Conservation (phyloP, 495 filamentous ascomycete genomes). For the Penicillium herquei region DNA sequence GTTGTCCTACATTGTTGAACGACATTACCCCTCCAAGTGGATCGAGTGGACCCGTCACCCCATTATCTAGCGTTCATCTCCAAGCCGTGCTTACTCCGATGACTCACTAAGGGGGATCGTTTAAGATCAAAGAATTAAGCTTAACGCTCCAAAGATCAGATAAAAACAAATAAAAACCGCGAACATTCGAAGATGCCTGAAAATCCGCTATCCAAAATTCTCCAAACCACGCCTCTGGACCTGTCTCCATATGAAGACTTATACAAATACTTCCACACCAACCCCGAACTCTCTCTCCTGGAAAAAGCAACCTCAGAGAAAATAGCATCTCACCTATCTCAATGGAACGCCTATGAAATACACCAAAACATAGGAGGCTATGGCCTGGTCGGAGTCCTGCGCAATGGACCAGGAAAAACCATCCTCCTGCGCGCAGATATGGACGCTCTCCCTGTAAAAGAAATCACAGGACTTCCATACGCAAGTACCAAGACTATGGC, state of each 20-base stretch:
- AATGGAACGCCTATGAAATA: conserved; percentile 34
- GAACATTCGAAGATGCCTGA: conserved; percentile 16
- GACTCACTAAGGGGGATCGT: no score
- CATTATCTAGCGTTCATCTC: no score
- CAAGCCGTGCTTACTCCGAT: no score
- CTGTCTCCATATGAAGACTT: conserved; percentile 48
- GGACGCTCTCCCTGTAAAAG: conserved; percentile 52
- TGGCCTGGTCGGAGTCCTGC: conserved; percentile 44
- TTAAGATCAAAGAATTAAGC: neutral
- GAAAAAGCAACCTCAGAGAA: conserved; percentile 47
- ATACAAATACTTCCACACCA: conserved; percentile 54
- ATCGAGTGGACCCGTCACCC: no score
- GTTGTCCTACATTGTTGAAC: no score
- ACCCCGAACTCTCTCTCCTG: conserved; percentile 57
- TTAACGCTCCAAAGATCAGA: neutral
- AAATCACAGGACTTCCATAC: conserved; percentile 50
- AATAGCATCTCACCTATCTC: conserved; percentile 34
- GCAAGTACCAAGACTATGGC: conserved; percentile 42
- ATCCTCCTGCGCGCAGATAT: conserved; percentile 55
- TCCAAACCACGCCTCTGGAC: conserved; percentile 19
- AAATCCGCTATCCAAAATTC: conserved; percentile 20
- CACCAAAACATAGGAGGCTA: conserved; percentile 49
- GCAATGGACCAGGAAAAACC: conserved; percentile 48
- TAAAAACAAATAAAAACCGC: neutral
- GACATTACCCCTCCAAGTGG: no score